Percentiles rank a stretch among this genome's conserved stretches.
These are phyloP conservation scores for Diplodia seriata DNA, from an alignment of 2,329 filamentous ascomycete species.

Conservation along the genomic window DNA sequence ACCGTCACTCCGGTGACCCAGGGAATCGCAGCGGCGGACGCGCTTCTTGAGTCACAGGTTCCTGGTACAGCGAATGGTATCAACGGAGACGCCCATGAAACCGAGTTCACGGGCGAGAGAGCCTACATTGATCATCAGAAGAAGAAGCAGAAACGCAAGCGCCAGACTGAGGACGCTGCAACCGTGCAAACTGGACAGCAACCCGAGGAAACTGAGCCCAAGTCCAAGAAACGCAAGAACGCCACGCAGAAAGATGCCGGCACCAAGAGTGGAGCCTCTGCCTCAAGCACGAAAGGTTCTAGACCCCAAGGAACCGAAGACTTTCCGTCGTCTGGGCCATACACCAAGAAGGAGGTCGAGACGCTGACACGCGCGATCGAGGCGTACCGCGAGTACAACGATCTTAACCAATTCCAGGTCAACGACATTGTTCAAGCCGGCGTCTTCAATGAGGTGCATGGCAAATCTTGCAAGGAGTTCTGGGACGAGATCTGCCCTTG, in stretches of 20 bases:
- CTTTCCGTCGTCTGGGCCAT: constrained; percentile 33
- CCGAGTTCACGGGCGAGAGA: constrained; percentile 14
- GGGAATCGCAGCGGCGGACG: background rate
- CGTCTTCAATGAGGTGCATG: constrained; percentile 28
- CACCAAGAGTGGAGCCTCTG: constrained; percentile 4
- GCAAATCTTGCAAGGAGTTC: constrained; percentile 36
- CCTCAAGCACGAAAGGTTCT: background rate
- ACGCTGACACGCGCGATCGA: constrained; percentile 36
- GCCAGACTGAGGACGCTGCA: constrained; percentile 6
- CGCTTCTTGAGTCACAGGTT: background rate
- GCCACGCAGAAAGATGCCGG: background rate
- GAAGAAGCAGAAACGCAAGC: constrained; percentile 31
- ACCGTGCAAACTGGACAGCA: background rate
- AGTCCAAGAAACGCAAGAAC: constrained; percentile 28
- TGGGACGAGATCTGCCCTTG: constrained; percentile 45
- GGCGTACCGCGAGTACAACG: constrained; percentile 37
- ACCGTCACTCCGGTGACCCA: background rate
- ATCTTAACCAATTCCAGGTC: constrained; percentile 35
- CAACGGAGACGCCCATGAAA: background rate
- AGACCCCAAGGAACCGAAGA: constrained; percentile 18
- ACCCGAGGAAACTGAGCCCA: background rate
- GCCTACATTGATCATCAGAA: constrained; percentile 30
- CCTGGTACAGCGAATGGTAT: background rate
- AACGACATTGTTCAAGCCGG: constrained; percentile 37
- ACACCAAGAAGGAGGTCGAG: constrained; percentile 35